A percentile compares a stretch with the other conserved stretches of the same genome.
Evolutionary conservation across 2,329 filamentous ascomycete species (phyloP).

Genomic region (Laburnicola sp.): DNA sequence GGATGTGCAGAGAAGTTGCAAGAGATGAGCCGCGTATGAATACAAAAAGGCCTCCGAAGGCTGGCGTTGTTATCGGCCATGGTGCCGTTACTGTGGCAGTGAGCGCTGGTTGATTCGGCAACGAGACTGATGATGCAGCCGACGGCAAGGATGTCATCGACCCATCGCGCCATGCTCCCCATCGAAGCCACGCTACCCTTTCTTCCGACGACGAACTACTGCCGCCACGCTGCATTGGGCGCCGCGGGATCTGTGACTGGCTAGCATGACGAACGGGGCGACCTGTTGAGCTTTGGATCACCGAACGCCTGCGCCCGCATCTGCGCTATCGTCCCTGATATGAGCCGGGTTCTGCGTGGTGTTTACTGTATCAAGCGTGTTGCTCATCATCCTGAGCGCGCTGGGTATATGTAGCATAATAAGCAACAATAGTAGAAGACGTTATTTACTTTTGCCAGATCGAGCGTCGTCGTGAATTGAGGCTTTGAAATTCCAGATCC

Average conservation of each 20-base stretch:
- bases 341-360: background rate
- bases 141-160: background rate
- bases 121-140: conserved; percentile 6
- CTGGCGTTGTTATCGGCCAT: conserved; percentile 5
- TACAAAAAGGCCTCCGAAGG: too few species aligned
- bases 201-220: background rate
- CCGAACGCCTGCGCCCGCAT: conserved; percentile 1
- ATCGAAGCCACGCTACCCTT: background rate
- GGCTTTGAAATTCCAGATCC: too few species aligned
- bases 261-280: background rate
- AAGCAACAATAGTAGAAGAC: too few species aligned
- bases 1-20: too few species aligned
- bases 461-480: too few species aligned
- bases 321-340: conserved; percentile 5
- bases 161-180: too few species aligned
- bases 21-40: too few species aligned
- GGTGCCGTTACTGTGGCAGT: conserved; percentile 19
- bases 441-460: too few species aligned
- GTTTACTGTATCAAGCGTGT: background rate
- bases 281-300: background rate
- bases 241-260: background rate
- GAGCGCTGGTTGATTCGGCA: conserved; percentile 19
- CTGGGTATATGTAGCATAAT: too few species aligned
- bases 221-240: background rate
- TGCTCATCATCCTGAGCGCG: too few species aligned